Evolutionary conservation across 2,329 filamentous ascomycete species (phyloP), one percentile per base, ranked within the genome.

Genomic region (Fusarium sp.): DNA sequence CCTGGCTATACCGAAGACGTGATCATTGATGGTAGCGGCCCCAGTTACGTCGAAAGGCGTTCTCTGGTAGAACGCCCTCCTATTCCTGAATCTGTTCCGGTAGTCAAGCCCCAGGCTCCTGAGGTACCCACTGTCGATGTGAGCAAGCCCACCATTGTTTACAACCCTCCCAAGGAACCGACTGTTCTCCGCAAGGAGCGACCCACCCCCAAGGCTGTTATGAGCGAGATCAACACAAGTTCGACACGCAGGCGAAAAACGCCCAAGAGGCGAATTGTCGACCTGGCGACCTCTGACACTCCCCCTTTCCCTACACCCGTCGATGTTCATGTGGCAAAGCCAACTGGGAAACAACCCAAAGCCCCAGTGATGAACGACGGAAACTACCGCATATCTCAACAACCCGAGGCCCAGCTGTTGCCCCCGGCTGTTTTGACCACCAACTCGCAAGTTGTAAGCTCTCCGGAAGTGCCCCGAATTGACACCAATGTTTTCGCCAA

Each of bases 1-100:
- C 93, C 95, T 13, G 96, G 96, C 7, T 97, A 96, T 75, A 92
- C 91, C 0, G 93, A 97, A 70, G 96, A 99, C 76, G 90, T 98
- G 63, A 85, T 94, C 45, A 95, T 99, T 72, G 96, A 99, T 78
- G 91, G 92, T 3, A 88, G 89, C 34, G 91, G 91, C 0, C 95
- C 96, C 1, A 91, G 88, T n/a, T 97, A 94, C 75, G 88, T 90
- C 17, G 96, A 99, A 82, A 91, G 90, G 77, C 94, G 94, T 74
- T 91, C 92, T 70, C 85, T 99, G 43, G 87, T 95, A 7, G 95
- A 98, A 51, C 90, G 95, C 46, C 92, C 86, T 13, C 91, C 92
- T 3, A 90, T 97, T 72, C 89, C 91, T 18, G 87, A 92, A 26
- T 90, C 88, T 38, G 90, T 94, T 10, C 94, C 94, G 0, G 90